These are phyloP conservation scores for Lophiostoma macrostomum DNA, from an alignment of 495 filamentous ascomycete genomes.

Conservation along the genomic window DNA sequence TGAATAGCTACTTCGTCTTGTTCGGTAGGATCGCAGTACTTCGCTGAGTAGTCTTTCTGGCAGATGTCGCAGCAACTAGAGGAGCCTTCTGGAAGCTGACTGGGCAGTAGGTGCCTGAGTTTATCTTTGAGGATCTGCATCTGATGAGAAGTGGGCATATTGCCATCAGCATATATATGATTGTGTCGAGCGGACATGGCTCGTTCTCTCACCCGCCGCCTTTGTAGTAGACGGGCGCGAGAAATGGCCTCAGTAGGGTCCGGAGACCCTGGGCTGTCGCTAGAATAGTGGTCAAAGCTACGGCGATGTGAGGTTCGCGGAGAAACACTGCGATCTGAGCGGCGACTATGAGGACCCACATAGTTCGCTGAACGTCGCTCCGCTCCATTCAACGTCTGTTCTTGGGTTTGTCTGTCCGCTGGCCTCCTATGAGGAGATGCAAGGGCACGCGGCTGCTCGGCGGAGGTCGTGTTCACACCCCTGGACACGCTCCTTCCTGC, in stretches of 20 bases:
- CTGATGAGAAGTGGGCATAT: constrained; percentile 7
- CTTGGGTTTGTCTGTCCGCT: too few species aligned
- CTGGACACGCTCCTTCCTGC: too few species aligned
- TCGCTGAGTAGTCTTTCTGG: constrained; percentile 28
- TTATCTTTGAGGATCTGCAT: constrained; percentile 23
- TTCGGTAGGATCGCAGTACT: constrained; percentile 18
- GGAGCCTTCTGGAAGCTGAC: constrained; percentile 23
- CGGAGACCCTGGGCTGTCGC: neutral
- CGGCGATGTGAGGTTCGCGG: constrained; percentile 20
- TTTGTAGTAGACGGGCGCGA: neutral
- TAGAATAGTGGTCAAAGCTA: constrained; percentile 10
- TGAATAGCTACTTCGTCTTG: constrained; percentile 31
- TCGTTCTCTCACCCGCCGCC: neutral
- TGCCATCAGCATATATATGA: neutral
- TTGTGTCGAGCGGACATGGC: constrained; percentile 8
- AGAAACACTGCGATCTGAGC: constrained; percentile 22
- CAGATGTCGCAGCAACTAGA: constrained; percentile 28
- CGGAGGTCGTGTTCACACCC: neutral
- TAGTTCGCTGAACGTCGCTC: constrained; percentile 15
- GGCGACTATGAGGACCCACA: constrained; percentile 3
- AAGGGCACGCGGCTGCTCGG: constrained; percentile 3
- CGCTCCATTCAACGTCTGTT: neutral
- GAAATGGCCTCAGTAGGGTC: constrained; percentile 3
- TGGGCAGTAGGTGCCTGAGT: constrained; percentile 19
- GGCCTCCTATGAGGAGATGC: constrained; percentile 11